phyloP scores from a whole-genome alignment of 73 alveolate genomes.

The Urostyla sp. region DNA sequence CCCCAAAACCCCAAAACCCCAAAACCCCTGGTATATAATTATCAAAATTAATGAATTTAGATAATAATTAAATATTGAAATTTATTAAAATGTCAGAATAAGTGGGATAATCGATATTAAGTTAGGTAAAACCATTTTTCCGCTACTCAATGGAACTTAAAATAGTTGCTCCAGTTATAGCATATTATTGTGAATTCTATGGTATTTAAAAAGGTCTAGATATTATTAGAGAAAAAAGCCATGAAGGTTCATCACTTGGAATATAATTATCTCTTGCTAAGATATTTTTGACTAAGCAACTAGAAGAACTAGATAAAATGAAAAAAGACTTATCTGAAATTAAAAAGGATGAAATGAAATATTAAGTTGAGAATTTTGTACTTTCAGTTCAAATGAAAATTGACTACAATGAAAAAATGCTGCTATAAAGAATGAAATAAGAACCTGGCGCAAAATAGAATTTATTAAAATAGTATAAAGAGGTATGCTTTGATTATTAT shows the following conservation, averaged over 20 bases:
- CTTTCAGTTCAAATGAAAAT: background rate
- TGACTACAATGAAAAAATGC: background rate
- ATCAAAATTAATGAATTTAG: too few relatives aligned
- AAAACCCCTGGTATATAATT: too few relatives aligned
- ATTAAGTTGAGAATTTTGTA: slow-evolving; percentile 28
- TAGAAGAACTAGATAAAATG: background rate
- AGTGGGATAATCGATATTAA: too few relatives aligned
- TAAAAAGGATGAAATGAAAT: background rate
- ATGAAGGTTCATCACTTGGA: too few relatives aligned
- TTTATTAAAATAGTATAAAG: background rate
- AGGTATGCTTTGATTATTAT: background rate
- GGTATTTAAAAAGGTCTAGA: background rate
- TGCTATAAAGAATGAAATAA: background rate
- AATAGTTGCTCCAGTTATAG: slow-evolving; percentile 5
- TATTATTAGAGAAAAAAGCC: background rate
- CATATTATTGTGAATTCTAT: slow-evolving; percentile 6
- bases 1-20: too few relatives aligned
- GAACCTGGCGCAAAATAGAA: background rate
- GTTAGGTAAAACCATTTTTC: slow-evolving; percentile 16
- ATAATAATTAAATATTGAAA: too few relatives aligned
- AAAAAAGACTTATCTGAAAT: background rate
- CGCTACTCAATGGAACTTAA: slow-evolving; percentile 2
- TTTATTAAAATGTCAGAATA: too few relatives aligned
- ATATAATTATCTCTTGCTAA: too few relatives aligned
- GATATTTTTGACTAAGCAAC: background rate